A percentile compares a stretch with the other conserved stretches of the same genome.
These are phyloP conservation scores for Acorus calamus DNA, from an alignment of 106 monocot genomes.

Conservation along the genomic window DNA sequence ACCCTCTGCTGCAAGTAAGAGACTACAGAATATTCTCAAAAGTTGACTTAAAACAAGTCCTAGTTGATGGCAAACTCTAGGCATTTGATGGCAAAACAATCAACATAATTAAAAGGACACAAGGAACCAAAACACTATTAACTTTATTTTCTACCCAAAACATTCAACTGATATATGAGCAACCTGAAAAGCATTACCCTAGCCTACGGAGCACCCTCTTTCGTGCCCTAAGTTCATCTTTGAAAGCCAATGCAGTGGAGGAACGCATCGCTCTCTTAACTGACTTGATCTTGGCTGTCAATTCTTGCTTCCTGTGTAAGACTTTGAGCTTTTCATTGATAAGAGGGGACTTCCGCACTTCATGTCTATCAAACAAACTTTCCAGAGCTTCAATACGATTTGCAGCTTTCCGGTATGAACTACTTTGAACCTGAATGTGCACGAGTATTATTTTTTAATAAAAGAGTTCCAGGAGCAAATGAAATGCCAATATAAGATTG, in stretches of 20 bases:
- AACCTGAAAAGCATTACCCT: conserved; percentile 40
- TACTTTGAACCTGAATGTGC: conserved; percentile 61
- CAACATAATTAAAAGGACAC: background rate
- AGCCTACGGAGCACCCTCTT: conserved; percentile 87
- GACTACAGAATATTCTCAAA: too few species aligned
- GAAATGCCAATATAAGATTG: background rate
- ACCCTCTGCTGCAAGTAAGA: too few species aligned
- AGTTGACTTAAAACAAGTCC: too few species aligned
- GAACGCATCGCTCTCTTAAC: conserved; percentile 60
- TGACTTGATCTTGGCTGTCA: conserved; percentile 72
- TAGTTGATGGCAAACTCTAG: too few species aligned
- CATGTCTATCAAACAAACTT: conserved; percentile 74
- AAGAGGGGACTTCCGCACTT: conserved; percentile 61
- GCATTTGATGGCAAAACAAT: too few species aligned
- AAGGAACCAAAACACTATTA: background rate
- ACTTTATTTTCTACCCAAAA: too few species aligned
- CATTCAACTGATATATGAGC: too few species aligned
- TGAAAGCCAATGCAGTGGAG: conserved; percentile 89
- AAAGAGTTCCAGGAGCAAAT: background rate
- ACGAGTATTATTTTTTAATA: background rate
- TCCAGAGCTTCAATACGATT: conserved; percentile 90
- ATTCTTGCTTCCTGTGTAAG: conserved; percentile 71
- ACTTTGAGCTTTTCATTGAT: conserved; percentile 78
- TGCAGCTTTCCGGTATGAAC: conserved; percentile 48
- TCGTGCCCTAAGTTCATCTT: conserved; percentile 90